Conservation (phyloP, 805 yeast species). For the Candida nitratophila region DNA sequence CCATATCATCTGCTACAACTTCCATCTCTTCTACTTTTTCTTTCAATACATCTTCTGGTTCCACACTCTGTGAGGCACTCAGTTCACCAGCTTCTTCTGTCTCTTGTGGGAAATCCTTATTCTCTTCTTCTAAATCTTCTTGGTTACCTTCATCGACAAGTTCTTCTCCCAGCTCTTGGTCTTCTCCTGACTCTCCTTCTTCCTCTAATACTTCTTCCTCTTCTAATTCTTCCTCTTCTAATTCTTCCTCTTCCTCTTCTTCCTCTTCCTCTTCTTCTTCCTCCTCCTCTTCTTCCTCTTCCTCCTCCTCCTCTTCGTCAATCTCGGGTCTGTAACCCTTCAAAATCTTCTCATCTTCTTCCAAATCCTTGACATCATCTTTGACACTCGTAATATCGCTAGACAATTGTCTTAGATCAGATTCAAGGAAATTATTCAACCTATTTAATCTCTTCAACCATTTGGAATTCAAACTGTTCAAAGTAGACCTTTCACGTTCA, state of each 20-base stretch:
- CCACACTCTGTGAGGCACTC: background rate
- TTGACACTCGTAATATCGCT: constrained; percentile 5
- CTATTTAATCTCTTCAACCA: constrained; percentile 20
- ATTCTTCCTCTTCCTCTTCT: constrained; percentile 4
- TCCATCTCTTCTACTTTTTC: background rate
- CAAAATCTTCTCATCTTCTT: constrained; percentile 3
- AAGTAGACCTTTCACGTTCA: constrained; percentile 12
- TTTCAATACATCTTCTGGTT: background rate
- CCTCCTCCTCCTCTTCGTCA: constrained; percentile 9
- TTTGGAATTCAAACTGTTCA: constrained; percentile 18
- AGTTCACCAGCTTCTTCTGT: background rate
- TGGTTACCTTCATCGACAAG: too few relatives aligned
- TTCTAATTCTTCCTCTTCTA: constrained; percentile 3
- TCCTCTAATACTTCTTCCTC: background rate
- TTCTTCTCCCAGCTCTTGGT: too few relatives aligned
- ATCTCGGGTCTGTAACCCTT: constrained; percentile 3
- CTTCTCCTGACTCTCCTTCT: constrained; percentile 1
- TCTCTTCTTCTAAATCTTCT: constrained; percentile 1
- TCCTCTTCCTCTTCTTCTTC: constrained; percentile 8
- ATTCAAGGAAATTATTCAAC: constrained; percentile 14
- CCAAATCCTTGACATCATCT: constrained; percentile 11
- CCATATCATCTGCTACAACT: background rate
- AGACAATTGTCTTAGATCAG: constrained; percentile 13
- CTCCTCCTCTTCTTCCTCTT: constrained; percentile 10
- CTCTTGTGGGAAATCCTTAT: constrained; percentile 1